These are phyloP conservation scores for Parvularia atlantis DNA, from an alignment of 78 protist species.

Conservation along the genomic window DNA sequence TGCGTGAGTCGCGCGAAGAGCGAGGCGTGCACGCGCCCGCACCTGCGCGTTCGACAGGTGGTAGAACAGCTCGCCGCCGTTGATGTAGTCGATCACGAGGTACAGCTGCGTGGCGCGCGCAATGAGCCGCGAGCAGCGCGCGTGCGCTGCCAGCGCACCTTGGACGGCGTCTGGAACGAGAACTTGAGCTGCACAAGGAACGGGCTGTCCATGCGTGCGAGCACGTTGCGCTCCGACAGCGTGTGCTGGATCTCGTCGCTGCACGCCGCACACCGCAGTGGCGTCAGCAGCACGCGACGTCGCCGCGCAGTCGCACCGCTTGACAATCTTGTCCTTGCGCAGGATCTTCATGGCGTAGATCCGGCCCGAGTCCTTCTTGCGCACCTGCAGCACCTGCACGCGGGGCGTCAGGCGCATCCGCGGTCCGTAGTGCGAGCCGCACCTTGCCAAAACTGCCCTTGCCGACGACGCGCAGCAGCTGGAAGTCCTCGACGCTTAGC, in stretches of 20 bases:
- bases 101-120: constrained; percentile 11
- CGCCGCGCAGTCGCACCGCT: constrained; percentile 26
- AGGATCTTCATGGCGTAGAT: constrained; percentile 81
- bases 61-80: constrained; percentile 61
- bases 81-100: constrained; percentile 27
- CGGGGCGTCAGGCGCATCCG: no score
- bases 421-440: constrained; percentile 59
- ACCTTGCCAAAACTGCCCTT: constrained; percentile 48
- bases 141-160: no score
- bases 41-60: constrained; percentile 50
- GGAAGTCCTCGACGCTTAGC: constrained; percentile 49
- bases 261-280: neutral
- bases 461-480: constrained; percentile 60
- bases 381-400: no score
- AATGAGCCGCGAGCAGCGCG: no score
- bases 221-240: constrained; percentile 59
- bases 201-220: constrained; percentile 45
- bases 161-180: constrained; percentile 55
- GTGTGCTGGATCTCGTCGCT: constrained; percentile 73
- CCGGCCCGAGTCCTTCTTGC: constrained; percentile 42
- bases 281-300: neutral
- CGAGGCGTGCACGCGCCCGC: neutral
- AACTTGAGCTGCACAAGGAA: constrained; percentile 49
- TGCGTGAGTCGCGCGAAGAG: no score
- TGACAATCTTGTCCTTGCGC: constrained; percentile 32